A percentile compares a stretch with the other conserved stretches of the same genome.
phyloP scores from a whole-genome alignment of 352 stramenopile genomes.

The Aphanomyces cochlioides region DNA sequence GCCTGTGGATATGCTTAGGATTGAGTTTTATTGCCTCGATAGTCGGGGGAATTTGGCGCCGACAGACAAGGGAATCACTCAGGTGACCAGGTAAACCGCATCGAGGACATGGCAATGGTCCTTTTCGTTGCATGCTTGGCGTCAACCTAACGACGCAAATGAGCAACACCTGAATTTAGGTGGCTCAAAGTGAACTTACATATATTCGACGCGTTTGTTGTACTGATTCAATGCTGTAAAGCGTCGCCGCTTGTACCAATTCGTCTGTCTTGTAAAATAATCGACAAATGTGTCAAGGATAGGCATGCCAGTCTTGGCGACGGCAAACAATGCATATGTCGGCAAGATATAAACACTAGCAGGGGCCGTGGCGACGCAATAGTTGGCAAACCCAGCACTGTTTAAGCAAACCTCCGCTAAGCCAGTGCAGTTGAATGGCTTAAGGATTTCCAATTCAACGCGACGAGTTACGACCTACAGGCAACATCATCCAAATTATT shows the following conservation, averaged over 20 bases:
- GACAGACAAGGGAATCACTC: conserved; percentile 47
- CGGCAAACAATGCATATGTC: conserved; percentile 39
- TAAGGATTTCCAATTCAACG: conserved; percentile 57
- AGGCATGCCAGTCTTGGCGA: conserved; percentile 41
- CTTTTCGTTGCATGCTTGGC: conserved; percentile 43
- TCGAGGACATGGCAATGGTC: conserved; percentile 48
- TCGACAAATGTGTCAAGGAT: conserved; percentile 41
- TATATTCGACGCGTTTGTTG: conserved; percentile 44
- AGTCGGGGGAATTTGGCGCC: not conserved
- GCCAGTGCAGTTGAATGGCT: conserved; percentile 44
- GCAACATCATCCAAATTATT: not conserved
- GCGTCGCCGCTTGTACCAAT: conserved; percentile 52
- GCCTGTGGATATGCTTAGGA: conserved; percentile 31
- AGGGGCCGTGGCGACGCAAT: conserved; percentile 43
- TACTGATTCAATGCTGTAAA: conserved; percentile 59
- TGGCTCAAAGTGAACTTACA: not conserved
- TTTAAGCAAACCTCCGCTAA: conserved; percentile 43
- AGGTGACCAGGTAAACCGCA: conserved; percentile 54
- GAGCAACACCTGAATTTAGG: not conserved
- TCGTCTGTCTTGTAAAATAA: conserved; percentile 41
- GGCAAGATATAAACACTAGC: conserved; percentile 34
- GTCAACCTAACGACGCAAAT: conserved; percentile 32
- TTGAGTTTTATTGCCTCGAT: conserved; percentile 11
- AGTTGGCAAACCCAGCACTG: conserved; percentile 42
- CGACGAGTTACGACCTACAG: conserved; percentile 36